phyloP scores from a whole-genome alignment of 192 early-diverging fungal species.

The Phycomyces blakesleeanus region DNA sequence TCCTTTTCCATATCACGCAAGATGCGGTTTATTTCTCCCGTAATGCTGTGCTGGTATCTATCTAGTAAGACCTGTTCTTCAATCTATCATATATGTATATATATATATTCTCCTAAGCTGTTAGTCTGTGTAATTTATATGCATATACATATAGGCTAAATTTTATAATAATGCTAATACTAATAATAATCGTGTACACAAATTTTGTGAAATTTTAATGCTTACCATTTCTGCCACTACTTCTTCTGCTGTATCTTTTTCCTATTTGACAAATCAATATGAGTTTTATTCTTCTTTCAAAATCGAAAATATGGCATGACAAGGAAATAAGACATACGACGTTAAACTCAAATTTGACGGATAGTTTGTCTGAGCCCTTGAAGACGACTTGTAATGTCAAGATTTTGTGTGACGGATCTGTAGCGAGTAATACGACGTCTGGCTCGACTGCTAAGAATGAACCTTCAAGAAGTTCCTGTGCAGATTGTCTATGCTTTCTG shows the following conservation, averaged over 20 bases:
- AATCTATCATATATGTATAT: slow-evolving; percentile 41
- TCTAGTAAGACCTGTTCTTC: slow-evolving; percentile 66
- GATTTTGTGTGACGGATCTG: slow-evolving; percentile 54
- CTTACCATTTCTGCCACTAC: slow-evolving; percentile 76
- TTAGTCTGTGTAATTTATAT: no score
- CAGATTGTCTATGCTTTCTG: slow-evolving; percentile 45
- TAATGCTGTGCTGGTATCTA: slow-evolving; percentile 68
- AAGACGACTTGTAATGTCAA: slow-evolving; percentile 71
- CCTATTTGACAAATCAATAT: slow-evolving; percentile 20
- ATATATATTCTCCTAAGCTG: no score
- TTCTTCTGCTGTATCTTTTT: slow-evolving; percentile 72
- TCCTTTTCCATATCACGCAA: slow-evolving; percentile 60
- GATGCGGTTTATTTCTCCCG: slow-evolving; percentile 72
- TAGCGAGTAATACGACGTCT: slow-evolving; percentile 61
- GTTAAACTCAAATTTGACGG: slow-evolving; percentile 78
- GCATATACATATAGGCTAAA: no score
- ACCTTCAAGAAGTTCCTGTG: slow-evolving; percentile 66
- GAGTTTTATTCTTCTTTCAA: no score
- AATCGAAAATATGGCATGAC: neutral
- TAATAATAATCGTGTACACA: neutral
- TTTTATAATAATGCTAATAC: no score
- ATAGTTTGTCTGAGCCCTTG: slow-evolving; percentile 70
- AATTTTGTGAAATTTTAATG: neutral
- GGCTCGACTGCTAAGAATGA: slow-evolving; percentile 72
- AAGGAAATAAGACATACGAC: slow-evolving; percentile 30